Evolutionary conservation across 352 stramenopile genomes (phyloP), one percentile per base, ranked within the genome.

Genomic region (Phytopythium aichiense): DNA sequence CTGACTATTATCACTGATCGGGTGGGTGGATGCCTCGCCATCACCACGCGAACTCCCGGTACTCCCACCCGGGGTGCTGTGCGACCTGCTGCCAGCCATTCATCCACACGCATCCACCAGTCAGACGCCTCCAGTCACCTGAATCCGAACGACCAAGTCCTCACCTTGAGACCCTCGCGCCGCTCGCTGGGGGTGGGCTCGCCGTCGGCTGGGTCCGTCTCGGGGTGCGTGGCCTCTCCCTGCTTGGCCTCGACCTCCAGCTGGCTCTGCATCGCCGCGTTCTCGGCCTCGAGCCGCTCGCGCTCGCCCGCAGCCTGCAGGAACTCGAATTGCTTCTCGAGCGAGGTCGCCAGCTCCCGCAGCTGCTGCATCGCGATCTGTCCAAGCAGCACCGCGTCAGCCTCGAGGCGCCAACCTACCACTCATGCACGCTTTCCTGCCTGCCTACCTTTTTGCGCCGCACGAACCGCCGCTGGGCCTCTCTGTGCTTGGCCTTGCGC

Each of bases 401-500:
- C 13, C 5, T 38, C 48, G 2, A 11, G 3, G 7, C 22, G 48
- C 15, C 50, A 38, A 12, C 7, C 50, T 16, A 13, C 50, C 12
- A 42, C 28, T 31, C 28, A 31, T 5, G 1, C 13, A 25, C 9
- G 38, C 20, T 4, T 7, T 1, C 25, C 35, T 23, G 2, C 46
- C 20, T 53, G 20, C 64, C 58, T 37, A 81, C 74, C 69, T 84
- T 84, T 60, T 84, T 84, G 64, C 75, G 70, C 59, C 78, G 72
- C 6, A 84, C 74, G 50, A 84, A 84, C 23, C 75, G 40, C 13
- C 75, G 61, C 67, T 84, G 75, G 6, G 74, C 75, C 67, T 84
- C 75, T 38, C 75, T 71, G 56, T 84, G 75, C 53, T 84, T 84
- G 13, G 75, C 75, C 63, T 79, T 72, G 45, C 75, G 75, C 63